Conservation (phyloP, 805 yeast species). For the Saccharomycopsis malanga region DNA sequence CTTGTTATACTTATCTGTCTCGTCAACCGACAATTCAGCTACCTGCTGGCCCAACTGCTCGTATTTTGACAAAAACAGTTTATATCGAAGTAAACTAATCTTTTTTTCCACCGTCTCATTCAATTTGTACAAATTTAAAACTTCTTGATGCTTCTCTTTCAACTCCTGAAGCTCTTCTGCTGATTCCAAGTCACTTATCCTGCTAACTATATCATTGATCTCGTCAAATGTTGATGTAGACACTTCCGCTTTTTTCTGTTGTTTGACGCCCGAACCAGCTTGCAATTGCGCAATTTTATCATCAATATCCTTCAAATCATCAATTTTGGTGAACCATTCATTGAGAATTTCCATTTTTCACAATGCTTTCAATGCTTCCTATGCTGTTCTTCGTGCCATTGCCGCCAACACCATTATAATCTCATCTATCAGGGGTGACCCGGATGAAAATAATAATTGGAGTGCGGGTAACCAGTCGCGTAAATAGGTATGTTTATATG, state of each 20-base stretch:
- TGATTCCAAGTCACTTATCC: background rate
- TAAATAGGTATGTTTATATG: no score
- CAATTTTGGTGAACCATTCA: constrained; percentile 11
- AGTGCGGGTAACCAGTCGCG: no score
- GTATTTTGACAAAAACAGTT: background rate
- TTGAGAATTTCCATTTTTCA: constrained; percentile 11
- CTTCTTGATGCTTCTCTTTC: background rate
- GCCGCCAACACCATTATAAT: no score
- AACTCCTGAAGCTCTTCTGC: background rate
- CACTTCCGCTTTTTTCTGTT: no score
- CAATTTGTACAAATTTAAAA: background rate
- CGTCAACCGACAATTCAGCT: constrained; percentile 1
- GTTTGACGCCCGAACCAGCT: background rate
- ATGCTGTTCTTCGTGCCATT: no score
- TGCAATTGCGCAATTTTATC: constrained; percentile 11
- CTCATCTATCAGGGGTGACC: no score
- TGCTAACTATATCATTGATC: no score
- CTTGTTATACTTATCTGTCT: constrained; percentile 9
- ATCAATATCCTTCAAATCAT: constrained; percentile 14
- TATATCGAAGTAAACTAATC: constrained; percentile 1
- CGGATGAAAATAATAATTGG: no score
- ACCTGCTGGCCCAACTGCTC: background rate
- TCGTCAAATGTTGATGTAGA: no score
- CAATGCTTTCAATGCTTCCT: no score
- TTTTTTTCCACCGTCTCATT: background rate